Evolutionary conservation across 2,329 filamentous ascomycete genomes (phyloP), one percentile per base, ranked within the genome.

Genomic region (Cryphonectria naterciae): DNA sequence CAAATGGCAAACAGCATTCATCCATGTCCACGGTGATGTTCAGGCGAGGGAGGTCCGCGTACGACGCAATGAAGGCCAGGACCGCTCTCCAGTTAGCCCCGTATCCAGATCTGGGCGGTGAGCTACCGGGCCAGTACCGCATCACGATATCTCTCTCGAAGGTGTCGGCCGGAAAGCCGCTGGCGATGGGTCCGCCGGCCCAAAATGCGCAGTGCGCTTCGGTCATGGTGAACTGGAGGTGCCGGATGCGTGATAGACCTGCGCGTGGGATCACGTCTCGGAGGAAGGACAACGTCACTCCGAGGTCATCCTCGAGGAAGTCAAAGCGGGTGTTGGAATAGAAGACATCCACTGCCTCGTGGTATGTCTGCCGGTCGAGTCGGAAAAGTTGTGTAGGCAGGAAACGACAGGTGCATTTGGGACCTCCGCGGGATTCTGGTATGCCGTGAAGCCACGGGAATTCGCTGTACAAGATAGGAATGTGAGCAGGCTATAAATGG

Each of bases 331-430:
- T 39, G 13, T 70, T 70, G 13, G 68, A 39, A 25, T 70, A 70
- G 41, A 70, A 70, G 1, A 70, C 68, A 6, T 66, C 56, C 1
- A 66, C 63, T n/a, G 68, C 68, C 22, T 70, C 68, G 6, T 22
- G 39, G 22, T 39, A 65, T 22, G 39, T 70, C 13, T 66, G 68
- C 10, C 37, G 41, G 68, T 60, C 41, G 15, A 66, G 63, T 11
- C 52, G 25, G 3, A 54, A 70, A 1, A 70, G 62, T 15, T 56
- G 52, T n/a, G 35, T 61, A 19, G 68, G 68, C 11, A 62, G n/a
- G 8, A 66, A 49, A 8, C 68, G 63, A 56, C 68, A 66, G 17
- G 25, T 28, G 63, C 68, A 70, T 39, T 39, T 39, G 11, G 37
- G 37, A 39, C 37, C 37, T 11, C 8, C 43, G 25, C 39, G 63